phyloP scores from a whole-genome alignment of 2,329 filamentous ascomycete genomes.

The Exophiala mesophila region DNA sequence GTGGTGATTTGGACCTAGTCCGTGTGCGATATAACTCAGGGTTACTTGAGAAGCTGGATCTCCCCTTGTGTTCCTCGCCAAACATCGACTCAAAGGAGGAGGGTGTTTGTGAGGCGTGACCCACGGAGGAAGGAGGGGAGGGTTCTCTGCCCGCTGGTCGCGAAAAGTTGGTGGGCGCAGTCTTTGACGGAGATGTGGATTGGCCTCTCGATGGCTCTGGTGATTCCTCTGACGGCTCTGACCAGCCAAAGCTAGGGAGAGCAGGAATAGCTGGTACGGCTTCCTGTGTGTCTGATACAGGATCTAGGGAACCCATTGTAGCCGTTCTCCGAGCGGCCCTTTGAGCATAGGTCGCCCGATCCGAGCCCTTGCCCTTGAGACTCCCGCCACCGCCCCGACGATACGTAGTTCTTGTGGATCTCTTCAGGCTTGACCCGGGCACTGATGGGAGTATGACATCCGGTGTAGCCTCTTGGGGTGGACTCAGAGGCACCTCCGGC shows the following conservation, averaged over 20 bases:
- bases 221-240: slow-evolving; percentile 41
- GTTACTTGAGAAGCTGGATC: slow-evolving; percentile 34
- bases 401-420: slow-evolving; percentile 90
- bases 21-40: slow-evolving; percentile 45
- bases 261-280: slow-evolving; percentile 30
- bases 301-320: slow-evolving; percentile 28
- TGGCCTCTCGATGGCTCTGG: slow-evolving; percentile 41
- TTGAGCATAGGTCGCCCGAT: slow-evolving; percentile 70
- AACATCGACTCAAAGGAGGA: slow-evolving; percentile 30
- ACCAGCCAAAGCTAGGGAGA: slow-evolving; percentile 30
- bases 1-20: slow-evolving; percentile 53
- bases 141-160: slow-evolving; percentile 18
- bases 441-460: slow-evolving; percentile 69
- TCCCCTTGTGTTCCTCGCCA: slow-evolving; percentile 29
- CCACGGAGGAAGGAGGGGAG: slow-evolving; percentile 11
- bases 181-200: slow-evolving; percentile 24
- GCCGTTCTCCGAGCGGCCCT: slow-evolving; percentile 53
- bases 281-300: slow-evolving; percentile 20
- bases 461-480: slow-evolving; percentile 54
- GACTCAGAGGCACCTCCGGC: slow-evolving; percentile 38
- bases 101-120: slow-evolving; percentile 7
- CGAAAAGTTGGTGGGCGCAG: slow-evolving; percentile 26
- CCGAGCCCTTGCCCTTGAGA: slow-evolving; percentile 56
- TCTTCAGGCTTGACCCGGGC: slow-evolving; percentile 71
- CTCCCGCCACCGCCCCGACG: slow-evolving; percentile 83